These are phyloP conservation scores for Aureobasidium sp. DNA, from an alignment of 2,329 filamentous ascomycete species.

Conservation along the genomic window DNA sequence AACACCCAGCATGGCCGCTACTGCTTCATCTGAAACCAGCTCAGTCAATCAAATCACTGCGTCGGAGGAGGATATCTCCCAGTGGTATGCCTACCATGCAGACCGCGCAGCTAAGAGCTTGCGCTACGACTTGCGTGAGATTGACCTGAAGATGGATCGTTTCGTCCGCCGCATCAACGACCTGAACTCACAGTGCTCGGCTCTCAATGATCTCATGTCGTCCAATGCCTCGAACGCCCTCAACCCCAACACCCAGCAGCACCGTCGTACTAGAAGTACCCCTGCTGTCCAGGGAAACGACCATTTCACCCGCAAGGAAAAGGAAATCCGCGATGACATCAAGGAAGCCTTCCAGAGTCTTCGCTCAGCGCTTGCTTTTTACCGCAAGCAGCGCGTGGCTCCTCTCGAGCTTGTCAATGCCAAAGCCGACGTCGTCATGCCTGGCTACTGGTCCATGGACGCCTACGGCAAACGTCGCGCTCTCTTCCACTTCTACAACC, in stretches of 20 bases:
- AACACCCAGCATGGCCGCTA: background rate
- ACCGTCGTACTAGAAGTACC: conserved; percentile 11
- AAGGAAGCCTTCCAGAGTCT: conserved; percentile 9
- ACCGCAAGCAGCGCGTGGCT: conserved; percentile 9
- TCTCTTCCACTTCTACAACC: background rate
- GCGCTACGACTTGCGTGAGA: conserved; percentile 5
- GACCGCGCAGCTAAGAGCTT: conserved; percentile 11
- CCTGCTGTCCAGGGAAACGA: conserved; percentile 7
- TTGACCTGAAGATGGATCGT: conserved; percentile 9
- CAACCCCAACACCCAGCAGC: conserved; percentile 10
- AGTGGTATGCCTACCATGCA: conserved; percentile 5
- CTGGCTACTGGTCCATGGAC: conserved; percentile 3
- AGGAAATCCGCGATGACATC: conserved; percentile 5
- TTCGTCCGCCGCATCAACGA: conserved; percentile 9
- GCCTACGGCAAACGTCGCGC: background rate
- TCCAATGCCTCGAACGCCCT: background rate
- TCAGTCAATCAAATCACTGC: background rate
- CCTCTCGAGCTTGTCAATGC: conserved; percentile 4
- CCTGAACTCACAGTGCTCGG: background rate
- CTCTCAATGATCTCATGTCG: conserved; percentile 4
- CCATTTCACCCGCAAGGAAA: conserved; percentile 8
- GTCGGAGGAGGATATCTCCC: background rate
- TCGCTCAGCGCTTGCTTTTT: background rate
- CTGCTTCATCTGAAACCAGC: background rate
- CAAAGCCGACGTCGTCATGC: conserved; percentile 3